Percentiles rank a stretch among this genome's conserved stretches.
Evolutionary conservation across 441 rosid species (phyloP).

Genomic region (California macrophylla): DNA sequence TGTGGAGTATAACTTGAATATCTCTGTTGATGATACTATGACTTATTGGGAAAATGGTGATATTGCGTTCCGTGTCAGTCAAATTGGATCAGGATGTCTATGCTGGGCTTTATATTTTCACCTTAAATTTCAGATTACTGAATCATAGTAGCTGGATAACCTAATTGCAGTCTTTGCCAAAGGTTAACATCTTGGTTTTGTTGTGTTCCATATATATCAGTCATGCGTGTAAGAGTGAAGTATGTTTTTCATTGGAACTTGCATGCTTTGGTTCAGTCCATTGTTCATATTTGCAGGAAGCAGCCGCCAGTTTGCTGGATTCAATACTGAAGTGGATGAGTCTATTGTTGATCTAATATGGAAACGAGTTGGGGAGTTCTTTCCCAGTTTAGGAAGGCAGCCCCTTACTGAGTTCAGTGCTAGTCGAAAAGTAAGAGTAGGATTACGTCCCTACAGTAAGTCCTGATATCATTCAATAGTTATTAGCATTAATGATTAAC

Average conservation of each 20-base stretch:
- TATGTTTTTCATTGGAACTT: not conserved
- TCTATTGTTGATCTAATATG: conserved; percentile 48
- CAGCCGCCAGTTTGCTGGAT: conserved; percentile 78
- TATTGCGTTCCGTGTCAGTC: not conserved
- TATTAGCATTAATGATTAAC: not conserved
- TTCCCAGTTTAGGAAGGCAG: conserved; percentile 52
- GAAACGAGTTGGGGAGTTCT: conserved; percentile 64
- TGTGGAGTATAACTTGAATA: not conserved
- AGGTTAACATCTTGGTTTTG: not conserved
- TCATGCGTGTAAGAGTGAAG: not conserved
- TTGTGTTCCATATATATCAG: not conserved
- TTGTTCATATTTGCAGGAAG: conserved; percentile 42
- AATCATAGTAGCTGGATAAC: not conserved
- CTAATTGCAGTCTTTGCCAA: not conserved
- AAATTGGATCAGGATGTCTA: not conserved
- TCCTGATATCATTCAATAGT: not conserved
- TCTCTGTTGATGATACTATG: not conserved
- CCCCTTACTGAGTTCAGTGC: conserved; percentile 34
- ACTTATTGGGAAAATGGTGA: not conserved
- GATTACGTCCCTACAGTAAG: conserved; percentile 93
- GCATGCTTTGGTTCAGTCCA: conserved; percentile 3
- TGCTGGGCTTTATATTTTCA: not conserved
- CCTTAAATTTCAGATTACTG: not conserved
- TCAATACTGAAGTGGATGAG: conserved; percentile 54
- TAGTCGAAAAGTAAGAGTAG: conserved; percentile 69